phyloP scores from a whole-genome alignment of 2,329 filamentous ascomycete species.

The Phaeosphaeriaceae sp. region DNA sequence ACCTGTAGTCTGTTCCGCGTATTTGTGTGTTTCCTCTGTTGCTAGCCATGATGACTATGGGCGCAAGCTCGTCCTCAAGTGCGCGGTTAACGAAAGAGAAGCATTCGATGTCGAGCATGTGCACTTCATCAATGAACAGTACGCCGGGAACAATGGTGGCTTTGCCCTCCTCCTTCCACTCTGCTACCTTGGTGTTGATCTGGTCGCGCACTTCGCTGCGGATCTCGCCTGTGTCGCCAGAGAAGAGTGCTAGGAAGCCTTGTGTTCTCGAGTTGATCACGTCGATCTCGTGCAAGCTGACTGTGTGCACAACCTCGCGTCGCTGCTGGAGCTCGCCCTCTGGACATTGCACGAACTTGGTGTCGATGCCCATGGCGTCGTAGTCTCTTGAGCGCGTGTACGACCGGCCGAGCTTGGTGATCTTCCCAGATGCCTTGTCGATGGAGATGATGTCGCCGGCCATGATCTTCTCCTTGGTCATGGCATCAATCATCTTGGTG shows the following conservation, averaged over 20 bases:
- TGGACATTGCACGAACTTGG: slow-evolving; percentile 96
- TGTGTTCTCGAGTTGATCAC: slow-evolving; percentile 99
- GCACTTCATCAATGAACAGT: slow-evolving; percentile 97
- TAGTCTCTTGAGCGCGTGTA: slow-evolving; percentile 96
- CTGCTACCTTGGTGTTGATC: slow-evolving; percentile 98
- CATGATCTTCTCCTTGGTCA: slow-evolving; percentile 99
- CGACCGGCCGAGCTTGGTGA: slow-evolving; percentile 93
- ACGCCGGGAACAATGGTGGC: slow-evolving; percentile 97
- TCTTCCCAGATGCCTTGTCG: slow-evolving; percentile 97
- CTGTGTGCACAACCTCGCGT: slow-evolving; percentile 96
- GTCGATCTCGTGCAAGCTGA: slow-evolving; percentile 96
- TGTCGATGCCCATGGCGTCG: slow-evolving; percentile 98
- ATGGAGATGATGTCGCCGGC: slow-evolving; percentile 98
- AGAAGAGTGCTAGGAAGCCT: slow-evolving; percentile 95
- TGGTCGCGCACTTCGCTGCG: slow-evolving; percentile 96
- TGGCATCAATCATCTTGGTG: slow-evolving; percentile 98
- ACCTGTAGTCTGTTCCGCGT: slow-evolving; percentile 89
- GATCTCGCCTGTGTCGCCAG: slow-evolving; percentile 97
- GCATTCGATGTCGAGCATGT: slow-evolving; percentile 99
- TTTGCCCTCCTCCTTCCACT: slow-evolving; percentile 99
- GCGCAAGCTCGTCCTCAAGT: slow-evolving; percentile 90
- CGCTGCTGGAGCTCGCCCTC: slow-evolving; percentile 97
- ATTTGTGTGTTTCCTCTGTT: slow-evolving; percentile 93
- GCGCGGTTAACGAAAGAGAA: slow-evolving; percentile 99
- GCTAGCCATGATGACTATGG: slow-evolving; percentile 99